Conservation (phyloP, 352 stramenopile species). For the Phytophthora pluvialis region DNA sequence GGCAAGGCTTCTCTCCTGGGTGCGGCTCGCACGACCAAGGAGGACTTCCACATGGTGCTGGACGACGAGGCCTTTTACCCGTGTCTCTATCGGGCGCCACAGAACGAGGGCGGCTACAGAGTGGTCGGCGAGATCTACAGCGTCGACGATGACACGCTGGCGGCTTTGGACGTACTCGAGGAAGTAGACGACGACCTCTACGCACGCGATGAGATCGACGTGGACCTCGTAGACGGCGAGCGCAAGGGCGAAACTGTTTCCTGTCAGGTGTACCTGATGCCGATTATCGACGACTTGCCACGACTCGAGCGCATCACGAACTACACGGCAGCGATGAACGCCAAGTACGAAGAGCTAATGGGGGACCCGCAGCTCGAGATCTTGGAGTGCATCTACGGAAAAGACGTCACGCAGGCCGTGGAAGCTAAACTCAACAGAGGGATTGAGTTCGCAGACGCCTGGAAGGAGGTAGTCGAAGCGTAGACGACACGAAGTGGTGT, state of each 20-base stretch:
- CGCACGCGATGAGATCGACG: slow-evolving; percentile 50
- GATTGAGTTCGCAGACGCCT: slow-evolving; percentile 46
- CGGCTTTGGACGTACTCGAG: slow-evolving; percentile 66
- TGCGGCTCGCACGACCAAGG: slow-evolving; percentile 39
- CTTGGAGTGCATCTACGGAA: slow-evolving; percentile 61
- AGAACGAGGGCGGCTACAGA: slow-evolving; percentile 42
- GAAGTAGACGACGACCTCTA: slow-evolving; percentile 58
- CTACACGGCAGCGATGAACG: slow-evolving; percentile 48
- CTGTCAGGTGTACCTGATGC: slow-evolving; percentile 53
- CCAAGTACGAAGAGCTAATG: slow-evolving; percentile 42
- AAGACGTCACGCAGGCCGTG: slow-evolving; percentile 33
- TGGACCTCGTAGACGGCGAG: slow-evolving; percentile 42
- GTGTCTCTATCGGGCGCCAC: slow-evolving; percentile 60
- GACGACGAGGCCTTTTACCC: slow-evolving; percentile 67
- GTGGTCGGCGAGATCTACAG: slow-evolving; percentile 69
- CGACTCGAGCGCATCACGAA: slow-evolving; percentile 38
- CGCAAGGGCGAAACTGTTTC: slow-evolving; percentile 24
- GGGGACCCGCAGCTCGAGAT: slow-evolving; percentile 51
- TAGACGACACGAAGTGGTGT: neutral
- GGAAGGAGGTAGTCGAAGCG: slow-evolving; percentile 32
- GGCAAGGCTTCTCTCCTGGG: slow-evolving; percentile 62
- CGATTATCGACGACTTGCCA: slow-evolving; percentile 46
- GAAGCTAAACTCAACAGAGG: slow-evolving; percentile 42
- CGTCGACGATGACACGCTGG: slow-evolving; percentile 60
- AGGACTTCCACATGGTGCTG: slow-evolving; percentile 70